Evolutionary conservation across 495 filamentous ascomycete genomes (phyloP).

Genomic region (Neurospora terricola): DNA sequence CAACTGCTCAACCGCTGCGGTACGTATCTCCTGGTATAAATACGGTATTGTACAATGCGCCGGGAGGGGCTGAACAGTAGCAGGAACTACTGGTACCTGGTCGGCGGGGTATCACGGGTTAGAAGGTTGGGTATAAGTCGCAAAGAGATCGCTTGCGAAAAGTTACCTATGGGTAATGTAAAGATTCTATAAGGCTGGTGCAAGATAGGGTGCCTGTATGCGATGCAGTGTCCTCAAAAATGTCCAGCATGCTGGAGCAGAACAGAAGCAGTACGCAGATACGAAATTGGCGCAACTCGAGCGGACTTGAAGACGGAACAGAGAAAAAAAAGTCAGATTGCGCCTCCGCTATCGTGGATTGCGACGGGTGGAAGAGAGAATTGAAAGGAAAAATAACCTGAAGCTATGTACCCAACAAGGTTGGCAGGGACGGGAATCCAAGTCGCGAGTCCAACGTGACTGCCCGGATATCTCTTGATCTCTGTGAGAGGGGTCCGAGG

Average conservation of each 20-base stretch:
- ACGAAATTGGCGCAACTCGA: not conserved
- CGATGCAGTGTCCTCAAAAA: not conserved
- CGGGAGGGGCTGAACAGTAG: not conserved
- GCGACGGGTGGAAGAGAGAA: not conserved
- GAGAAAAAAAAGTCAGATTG: not conserved
- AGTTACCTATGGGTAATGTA: not conserved
- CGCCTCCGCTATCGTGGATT: not conserved
- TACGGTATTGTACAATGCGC: not conserved
- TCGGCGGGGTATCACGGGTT: not conserved
- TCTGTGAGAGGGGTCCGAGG: not conserved
- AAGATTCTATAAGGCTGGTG: not conserved
- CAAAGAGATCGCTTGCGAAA: not conserved
- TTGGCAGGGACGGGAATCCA: not conserved
- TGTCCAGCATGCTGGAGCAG: not conserved
- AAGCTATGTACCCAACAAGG: not conserved
- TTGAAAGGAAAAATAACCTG: not conserved
- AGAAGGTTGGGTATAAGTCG: not conserved
- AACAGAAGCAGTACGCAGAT: not conserved
- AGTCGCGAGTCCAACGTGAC: not conserved
- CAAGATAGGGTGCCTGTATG: not conserved
- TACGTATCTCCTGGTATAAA: not conserved
- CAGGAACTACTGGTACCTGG: not conserved
- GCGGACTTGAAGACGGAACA: not conserved
- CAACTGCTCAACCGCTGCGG: not conserved
- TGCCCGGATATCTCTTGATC: not conserved